Base-by-base conservation (phyloP, 148 eudicot species). In the Polygonum aviculare region DNA sequence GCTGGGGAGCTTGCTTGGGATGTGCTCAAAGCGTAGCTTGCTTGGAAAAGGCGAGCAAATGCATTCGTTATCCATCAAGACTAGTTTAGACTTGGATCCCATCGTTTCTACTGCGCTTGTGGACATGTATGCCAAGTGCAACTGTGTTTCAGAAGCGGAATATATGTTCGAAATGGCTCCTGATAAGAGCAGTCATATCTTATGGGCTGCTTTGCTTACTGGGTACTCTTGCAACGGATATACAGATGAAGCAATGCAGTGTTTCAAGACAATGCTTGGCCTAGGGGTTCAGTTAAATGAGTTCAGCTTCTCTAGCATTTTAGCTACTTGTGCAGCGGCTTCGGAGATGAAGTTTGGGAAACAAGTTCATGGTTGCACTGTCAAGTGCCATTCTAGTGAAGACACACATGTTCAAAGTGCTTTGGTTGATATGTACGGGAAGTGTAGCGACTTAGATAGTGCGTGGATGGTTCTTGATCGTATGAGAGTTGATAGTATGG, bases 151-250 rank as follows among this genome's bases (percentile, higher is more conserved):
- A 12, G 89, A 87, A 80, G 92, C 98, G 12, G 86, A 91, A 75
- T 63, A 40, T 74, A 71, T 90, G 73, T 93, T 93, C 76, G 40
- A 72, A 19, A 57, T 70, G 44, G 87, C 84, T 79, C 10, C 76
- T 33, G 74, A 76, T 65, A 81, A 73, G 72, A 89, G 75, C 76
- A 91, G 76, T 69, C 90, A 86, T 78, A 90, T 88, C 75, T 77
- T 91, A 31, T 93, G 98, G 98, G 90, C 91, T 78, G 91, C 94
- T 19, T 85, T 93, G 88, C 81, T 93, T 59, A 84, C 89, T 19
- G 94, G 90, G n/a, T 93, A 89, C 78, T 87, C 98, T 36, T 75
- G 74, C 72, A 93, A 88, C 67, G 88, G 84, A 47, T 83, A 79
- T 77, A 84, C 83, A 60, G 14, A 57, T 38, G 78, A 77, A 76